A percentile compares a stretch with the other conserved stretches of the same genome.
phyloP scores from a whole-genome alignment of 2,329 filamentous ascomycete genomes.

The Stromatinia cepivora region DNA sequence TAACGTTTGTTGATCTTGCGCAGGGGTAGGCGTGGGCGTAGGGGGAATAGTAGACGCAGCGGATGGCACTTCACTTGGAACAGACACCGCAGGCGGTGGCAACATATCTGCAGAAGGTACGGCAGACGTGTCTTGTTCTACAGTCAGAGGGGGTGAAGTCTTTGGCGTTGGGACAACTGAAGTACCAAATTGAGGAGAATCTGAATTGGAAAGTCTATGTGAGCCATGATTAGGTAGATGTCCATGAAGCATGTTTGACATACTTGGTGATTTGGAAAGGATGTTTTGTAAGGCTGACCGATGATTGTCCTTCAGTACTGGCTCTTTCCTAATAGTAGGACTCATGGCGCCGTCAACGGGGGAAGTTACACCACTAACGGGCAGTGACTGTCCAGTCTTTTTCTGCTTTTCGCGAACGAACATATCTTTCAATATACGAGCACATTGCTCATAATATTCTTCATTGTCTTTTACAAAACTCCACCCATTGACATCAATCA shows the following conservation, averaged over 20 bases:
- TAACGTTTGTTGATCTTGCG: constrained; percentile 30
- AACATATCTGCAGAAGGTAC: constrained; percentile 34
- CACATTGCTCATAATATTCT: constrained; percentile 92
- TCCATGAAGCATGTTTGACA: constrained; percentile 53
- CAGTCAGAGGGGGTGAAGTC: constrained; percentile 35
- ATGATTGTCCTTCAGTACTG: constrained; percentile 45
- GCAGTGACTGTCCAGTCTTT: constrained; percentile 43
- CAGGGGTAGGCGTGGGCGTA: constrained; percentile 27
- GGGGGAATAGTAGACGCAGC: constrained; percentile 31
- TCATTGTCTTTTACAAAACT: constrained; percentile 99
- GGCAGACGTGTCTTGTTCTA: constrained; percentile 32
- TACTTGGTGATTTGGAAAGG: constrained; percentile 61
- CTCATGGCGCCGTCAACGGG: constrained; percentile 28
- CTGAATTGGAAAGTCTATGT: constrained; percentile 44
- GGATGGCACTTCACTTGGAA: constrained; percentile 27
- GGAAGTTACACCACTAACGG: constrained; percentile 41
- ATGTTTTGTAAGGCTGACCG: constrained; percentile 56
- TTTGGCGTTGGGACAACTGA: constrained; percentile 36
- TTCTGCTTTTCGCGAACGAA: constrained; percentile 79
- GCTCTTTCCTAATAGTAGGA: constrained; percentile 32
- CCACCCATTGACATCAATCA: constrained; percentile 99
- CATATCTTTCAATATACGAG: constrained; percentile 81
- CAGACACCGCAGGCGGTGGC: constrained; percentile 35
- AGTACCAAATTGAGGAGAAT: constrained; percentile 46
- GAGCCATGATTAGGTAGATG: constrained; percentile 42